Percentiles rank a stretch among this genome's conserved stretches.
Evolutionary conservation across 1,284 basidiomycete species (phyloP).

Genomic region (Xerocomus amazonicus): DNA sequence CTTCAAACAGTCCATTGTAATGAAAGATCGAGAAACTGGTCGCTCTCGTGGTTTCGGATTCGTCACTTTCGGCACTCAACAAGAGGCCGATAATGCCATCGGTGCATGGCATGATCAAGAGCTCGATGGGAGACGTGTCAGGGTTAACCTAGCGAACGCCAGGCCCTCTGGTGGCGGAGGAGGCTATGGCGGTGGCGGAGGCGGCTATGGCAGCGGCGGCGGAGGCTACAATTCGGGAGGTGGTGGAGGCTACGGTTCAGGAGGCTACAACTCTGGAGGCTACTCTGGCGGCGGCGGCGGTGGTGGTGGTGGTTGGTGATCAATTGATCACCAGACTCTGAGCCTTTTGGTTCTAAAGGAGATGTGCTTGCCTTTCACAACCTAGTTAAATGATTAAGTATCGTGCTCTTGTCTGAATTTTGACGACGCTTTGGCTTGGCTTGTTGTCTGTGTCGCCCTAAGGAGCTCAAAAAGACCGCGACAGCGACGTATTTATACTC

Average conservation of each 20-base stretch:
- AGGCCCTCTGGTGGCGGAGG: constrained; percentile 40
- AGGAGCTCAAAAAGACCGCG: too few relatives aligned
- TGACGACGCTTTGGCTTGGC: too few relatives aligned
- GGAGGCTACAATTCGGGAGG: background rate
- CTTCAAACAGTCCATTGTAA: constrained; percentile 77
- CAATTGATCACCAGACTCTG: background rate
- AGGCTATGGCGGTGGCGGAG: constrained; percentile 6
- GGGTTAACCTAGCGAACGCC: constrained; percentile 92
- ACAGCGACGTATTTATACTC: too few relatives aligned
- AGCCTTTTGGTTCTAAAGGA: constrained; percentile 5
- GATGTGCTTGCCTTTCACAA: constrained; percentile 1
- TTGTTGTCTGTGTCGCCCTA: too few relatives aligned
- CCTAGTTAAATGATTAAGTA: too few relatives aligned
- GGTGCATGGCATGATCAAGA: constrained; percentile 80
- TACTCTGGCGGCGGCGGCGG: constrained; percentile 6
- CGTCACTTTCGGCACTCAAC: constrained; percentile 62
- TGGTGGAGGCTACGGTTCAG: background rate
- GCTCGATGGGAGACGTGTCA: constrained; percentile 89
- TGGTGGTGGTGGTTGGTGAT: constrained; percentile 24
- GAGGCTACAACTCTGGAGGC: constrained; percentile 1
- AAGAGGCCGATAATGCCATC: constrained; percentile 81
- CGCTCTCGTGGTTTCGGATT: constrained; percentile 97
- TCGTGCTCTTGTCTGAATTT: too few relatives aligned
- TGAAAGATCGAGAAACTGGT: constrained; percentile 95
- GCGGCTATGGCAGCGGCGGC: constrained; percentile 11